phyloP scores from a whole-genome alignment of 2,329 filamentous ascomycete species.

The Epichloe typhina region DNA sequence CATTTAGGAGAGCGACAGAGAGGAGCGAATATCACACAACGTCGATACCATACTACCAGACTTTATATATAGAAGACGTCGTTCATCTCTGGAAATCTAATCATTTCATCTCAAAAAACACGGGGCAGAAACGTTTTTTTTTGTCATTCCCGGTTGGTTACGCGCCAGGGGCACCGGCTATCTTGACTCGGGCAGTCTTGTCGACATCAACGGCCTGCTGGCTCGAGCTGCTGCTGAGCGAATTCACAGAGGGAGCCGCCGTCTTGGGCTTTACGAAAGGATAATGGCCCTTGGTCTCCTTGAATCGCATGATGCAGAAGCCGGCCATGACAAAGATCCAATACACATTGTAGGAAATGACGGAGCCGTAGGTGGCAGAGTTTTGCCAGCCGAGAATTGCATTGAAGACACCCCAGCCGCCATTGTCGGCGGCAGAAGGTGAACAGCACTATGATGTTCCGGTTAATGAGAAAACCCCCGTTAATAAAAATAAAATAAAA shows the following conservation, averaged over 20 bases:
- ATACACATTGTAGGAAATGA: slow-evolving; percentile 79
- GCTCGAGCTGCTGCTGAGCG: slow-evolving; percentile 15
- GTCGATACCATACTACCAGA: too few relatives aligned
- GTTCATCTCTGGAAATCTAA: too few relatives aligned
- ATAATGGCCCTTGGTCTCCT: slow-evolving; percentile 42
- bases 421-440: slow-evolving; percentile 56
- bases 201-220: slow-evolving; percentile 11
- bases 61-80: too few relatives aligned
- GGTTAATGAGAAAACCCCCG: neutral
- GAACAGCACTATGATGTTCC: slow-evolving; percentile 52
- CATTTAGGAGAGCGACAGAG: too few relatives aligned
- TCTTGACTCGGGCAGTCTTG: slow-evolving; percentile 15
- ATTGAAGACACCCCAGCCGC: slow-evolving; percentile 81
- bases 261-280: slow-evolving; percentile 28
- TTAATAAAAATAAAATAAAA: neutral
- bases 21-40: too few relatives aligned
- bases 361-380: slow-evolving; percentile 74
- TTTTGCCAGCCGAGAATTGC: slow-evolving; percentile 79
- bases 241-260: slow-evolving; percentile 7
- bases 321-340: slow-evolving; percentile 65
- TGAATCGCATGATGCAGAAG: slow-evolving; percentile 53
- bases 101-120: too few relatives aligned
- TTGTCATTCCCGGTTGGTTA: neutral
- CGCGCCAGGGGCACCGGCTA: slow-evolving; percentile 11
- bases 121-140: too few relatives aligned